A percentile compares a stretch with the other conserved stretches of the same genome.
These are phyloP conservation scores for Euphorbia neoarborescens DNA, from an alignment of 441 rosid species.

Conservation along the genomic window DNA sequence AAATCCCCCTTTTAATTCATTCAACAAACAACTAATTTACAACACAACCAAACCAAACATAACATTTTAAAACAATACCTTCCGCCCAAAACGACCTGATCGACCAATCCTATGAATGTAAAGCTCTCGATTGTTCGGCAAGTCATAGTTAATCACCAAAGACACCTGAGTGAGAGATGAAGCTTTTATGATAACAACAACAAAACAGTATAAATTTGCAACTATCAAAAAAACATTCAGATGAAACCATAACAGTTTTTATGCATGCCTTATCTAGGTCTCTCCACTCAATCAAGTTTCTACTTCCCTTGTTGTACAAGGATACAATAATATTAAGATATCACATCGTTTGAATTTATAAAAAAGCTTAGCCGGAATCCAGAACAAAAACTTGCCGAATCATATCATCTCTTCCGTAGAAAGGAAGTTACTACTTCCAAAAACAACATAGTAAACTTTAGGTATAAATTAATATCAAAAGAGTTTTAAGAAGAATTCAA, in stretches of 20 bases:
- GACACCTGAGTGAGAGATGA: conserved; percentile 44
- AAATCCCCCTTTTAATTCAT: not conserved
- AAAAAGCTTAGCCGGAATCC: not conserved
- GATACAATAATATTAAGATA: not conserved
- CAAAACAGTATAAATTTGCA: not conserved
- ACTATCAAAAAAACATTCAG: not conserved
- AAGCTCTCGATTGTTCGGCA: conserved; percentile 92
- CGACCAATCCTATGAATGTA: conserved; percentile 95
- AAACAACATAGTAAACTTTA: not conserved
- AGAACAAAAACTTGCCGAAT: not conserved
- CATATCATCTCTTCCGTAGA: not conserved
- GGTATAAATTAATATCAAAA: not conserved
- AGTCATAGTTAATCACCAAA: conserved; percentile 86
- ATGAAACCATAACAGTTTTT: not conserved
- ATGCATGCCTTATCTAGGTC: conserved; percentile 3
- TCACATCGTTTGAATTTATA: not conserved
- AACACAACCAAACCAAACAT: too few species aligned
- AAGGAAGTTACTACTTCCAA: not conserved
- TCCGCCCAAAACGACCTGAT: conserved; percentile 92
- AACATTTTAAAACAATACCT: conserved; percentile 29
- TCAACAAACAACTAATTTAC: too few species aligned
- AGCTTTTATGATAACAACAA: not conserved
- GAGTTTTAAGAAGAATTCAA: not conserved
- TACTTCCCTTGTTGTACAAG: not conserved
- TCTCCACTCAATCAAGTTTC: not conserved